These are phyloP conservation scores for Rhodotorula sp. DNA, from an alignment of 1,284 basidiomycete genomes.

Conservation along the genomic window DNA sequence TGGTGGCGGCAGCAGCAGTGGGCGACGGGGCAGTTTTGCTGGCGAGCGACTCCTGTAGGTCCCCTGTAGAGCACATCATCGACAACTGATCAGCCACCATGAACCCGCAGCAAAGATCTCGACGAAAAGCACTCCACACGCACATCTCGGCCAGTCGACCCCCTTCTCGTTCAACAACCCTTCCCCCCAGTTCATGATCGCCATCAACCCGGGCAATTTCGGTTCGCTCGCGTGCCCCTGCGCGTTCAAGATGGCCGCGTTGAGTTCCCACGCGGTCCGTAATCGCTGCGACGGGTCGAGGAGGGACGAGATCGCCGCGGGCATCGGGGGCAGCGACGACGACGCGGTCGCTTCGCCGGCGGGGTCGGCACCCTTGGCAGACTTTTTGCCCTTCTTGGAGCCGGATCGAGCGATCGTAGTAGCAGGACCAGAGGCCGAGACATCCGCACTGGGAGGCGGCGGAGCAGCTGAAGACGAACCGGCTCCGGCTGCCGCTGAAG, in stretches of 20 bases:
- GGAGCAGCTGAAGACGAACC: neutral
- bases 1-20: too few species aligned
- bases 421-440: neutral
- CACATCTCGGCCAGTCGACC: slow-evolving; percentile 40
- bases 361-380: slow-evolving; percentile 10
- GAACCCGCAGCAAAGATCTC: too few species aligned
- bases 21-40: too few species aligned
- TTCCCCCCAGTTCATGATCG: slow-evolving; percentile 86
- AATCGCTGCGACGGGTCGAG: slow-evolving; percentile 81
- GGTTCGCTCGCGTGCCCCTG: slow-evolving; percentile 89
- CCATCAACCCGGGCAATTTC: slow-evolving; percentile 80
- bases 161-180: slow-evolving; percentile 64
- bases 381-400: slow-evolving; percentile 28
- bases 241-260: slow-evolving; percentile 88
- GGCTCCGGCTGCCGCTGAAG: neutral
- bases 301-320: slow-evolving; percentile 69
- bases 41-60: slow-evolving; percentile 20
- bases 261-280: slow-evolving; percentile 87
- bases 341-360: neutral
- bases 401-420: neutral
- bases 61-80: neutral
- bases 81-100: neutral
- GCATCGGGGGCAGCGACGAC: slow-evolving; percentile 47
- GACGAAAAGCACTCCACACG: neutral
- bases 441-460: neutral